phyloP scores from a whole-genome alignment of 306 rosid genomes.

The Arachis hypogaea region DNA sequence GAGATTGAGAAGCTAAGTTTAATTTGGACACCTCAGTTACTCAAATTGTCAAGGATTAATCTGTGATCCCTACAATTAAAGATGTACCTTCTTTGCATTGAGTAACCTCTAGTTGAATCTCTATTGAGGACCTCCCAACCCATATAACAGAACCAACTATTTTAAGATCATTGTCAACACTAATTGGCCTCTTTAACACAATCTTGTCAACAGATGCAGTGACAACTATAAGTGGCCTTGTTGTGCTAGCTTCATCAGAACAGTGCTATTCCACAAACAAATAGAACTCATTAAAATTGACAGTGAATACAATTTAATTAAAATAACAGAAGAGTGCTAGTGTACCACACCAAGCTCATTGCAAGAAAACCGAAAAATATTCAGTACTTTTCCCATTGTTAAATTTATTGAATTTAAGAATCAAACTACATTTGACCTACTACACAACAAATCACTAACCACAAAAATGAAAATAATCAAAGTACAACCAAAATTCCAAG shows the following conservation, averaged over 20 bases:
- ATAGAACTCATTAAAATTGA: background rate
- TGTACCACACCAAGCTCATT: slow-evolving; percentile 3
- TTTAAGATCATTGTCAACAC: slow-evolving; percentile 77
- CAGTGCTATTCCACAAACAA: slow-evolving; percentile 70
- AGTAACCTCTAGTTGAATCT: slow-evolving; percentile 80
- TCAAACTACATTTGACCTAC: slow-evolving; percentile 32
- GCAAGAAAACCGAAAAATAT: slow-evolving; percentile 18
- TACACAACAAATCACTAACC: slow-evolving; percentile 26
- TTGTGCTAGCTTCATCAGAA: slow-evolving; percentile 72
- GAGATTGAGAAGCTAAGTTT: slow-evolving; percentile 6
- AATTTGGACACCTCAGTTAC: slow-evolving; percentile 15
- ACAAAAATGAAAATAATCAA: background rate
- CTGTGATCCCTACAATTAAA: slow-evolving; percentile 5
- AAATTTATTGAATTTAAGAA: background rate
- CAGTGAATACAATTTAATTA: slow-evolving; percentile 2
- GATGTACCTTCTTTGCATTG: slow-evolving; percentile 64
- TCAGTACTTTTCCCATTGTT: slow-evolving; percentile 16
- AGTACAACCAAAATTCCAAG: slow-evolving; percentile 1
- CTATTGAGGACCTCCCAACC: slow-evolving; percentile 95
- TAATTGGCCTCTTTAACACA: slow-evolving; percentile 81
- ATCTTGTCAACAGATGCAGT: slow-evolving; percentile 97
- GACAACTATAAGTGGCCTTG: slow-evolving; percentile 86
- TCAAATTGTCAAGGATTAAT: slow-evolving; percentile 20
- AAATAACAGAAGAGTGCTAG: slow-evolving; percentile 30
- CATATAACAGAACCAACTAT: slow-evolving; percentile 91